phyloP scores from a whole-genome alignment of 179 eudicot species.

The Spergularia azorica region DNA sequence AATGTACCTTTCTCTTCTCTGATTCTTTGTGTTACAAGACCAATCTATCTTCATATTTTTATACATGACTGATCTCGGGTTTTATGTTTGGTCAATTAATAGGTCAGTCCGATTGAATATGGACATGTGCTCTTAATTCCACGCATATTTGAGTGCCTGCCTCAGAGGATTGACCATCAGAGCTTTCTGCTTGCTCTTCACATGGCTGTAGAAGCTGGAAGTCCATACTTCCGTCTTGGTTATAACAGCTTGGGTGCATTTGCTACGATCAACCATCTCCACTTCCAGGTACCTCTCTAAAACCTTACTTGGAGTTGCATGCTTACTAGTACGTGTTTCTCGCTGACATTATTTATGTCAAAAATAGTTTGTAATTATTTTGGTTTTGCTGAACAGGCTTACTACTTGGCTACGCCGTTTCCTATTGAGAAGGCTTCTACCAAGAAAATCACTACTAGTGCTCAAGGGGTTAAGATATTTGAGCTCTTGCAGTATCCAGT shows the following conservation, averaged over 20 bases:
- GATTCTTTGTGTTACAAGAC: not conserved
- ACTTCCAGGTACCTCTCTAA: slow-evolving; percentile 60
- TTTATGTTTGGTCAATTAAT: slow-evolving; percentile 20
- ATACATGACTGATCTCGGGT: not conserved
- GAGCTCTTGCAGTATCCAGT: slow-evolving; percentile 75
- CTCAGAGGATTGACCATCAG: slow-evolving; percentile 81
- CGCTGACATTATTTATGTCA: not conserved
- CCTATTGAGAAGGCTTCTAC: slow-evolving; percentile 90
- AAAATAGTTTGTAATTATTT: not conserved
- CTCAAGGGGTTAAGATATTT: slow-evolving; percentile 56
- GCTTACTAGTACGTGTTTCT: not conserved
- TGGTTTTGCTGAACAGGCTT: slow-evolving; percentile 53
- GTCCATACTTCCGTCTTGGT: slow-evolving; percentile 86
- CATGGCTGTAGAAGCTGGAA: slow-evolving; percentile 89
- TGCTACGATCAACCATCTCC: slow-evolving; percentile 97
- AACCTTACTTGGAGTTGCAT: not conserved
- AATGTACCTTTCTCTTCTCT: slow-evolving; percentile 47
- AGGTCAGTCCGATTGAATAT: slow-evolving; percentile 97
- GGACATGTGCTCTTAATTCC: slow-evolving; percentile 96
- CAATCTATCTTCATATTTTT: not conserved
- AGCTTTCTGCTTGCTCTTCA: slow-evolving; percentile 88
- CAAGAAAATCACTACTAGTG: slow-evolving; percentile 51
- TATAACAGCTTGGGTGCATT: slow-evolving; percentile 97
- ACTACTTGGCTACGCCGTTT: slow-evolving; percentile 71
- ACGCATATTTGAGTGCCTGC: slow-evolving; percentile 74